Evolutionary conservation across 2,329 filamentous ascomycete species (phyloP).

Genomic region (Xylaria arbuscula): DNA sequence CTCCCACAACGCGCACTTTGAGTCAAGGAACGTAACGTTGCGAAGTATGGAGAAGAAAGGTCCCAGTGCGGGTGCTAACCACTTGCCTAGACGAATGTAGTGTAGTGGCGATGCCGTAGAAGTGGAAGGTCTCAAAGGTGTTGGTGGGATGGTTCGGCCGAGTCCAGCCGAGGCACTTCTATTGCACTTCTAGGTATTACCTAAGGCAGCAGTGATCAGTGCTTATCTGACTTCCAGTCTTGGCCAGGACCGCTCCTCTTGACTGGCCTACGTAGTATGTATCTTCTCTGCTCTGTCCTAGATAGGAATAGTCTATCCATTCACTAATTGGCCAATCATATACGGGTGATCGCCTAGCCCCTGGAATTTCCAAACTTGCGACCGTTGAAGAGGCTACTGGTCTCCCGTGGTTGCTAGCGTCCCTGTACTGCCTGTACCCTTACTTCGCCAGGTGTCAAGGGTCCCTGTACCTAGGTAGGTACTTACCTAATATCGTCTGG

Average conservation of each 20-base stretch:
- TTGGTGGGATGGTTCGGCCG: conserved; percentile 33
- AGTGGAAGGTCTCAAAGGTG: conserved; percentile 33
- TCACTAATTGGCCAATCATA: conserved; percentile 17
- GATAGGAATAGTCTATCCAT: conserved; percentile 13
- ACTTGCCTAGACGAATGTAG: conserved; percentile 14
- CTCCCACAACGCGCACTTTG: conserved; percentile 38
- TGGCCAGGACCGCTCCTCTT: no score
- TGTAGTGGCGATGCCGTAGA: conserved; percentile 23
- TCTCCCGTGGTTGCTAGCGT: background rate
- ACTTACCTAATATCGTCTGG: conserved; percentile 31
- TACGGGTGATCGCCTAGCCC: background rate
- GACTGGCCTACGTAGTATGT: no score
- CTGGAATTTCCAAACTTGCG: conserved; percentile 1
- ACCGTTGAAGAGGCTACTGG: background rate
- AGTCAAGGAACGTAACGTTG: conserved; percentile 48
- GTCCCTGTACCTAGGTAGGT: no score
- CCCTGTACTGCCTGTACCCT: background rate
- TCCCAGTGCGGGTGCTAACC: conserved; percentile 16
- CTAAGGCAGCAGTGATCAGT: conserved; percentile 11
- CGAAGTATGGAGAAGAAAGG: conserved; percentile 35
- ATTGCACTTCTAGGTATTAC: conserved; percentile 8
- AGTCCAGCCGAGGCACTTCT: conserved; percentile 25
- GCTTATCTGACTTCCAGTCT: no score
- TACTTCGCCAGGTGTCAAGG: no score
- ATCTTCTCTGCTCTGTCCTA: background rate